Base-by-base conservation (phyloP, 2,329 filamentous ascomycete genomes). In the Nigrospora oryzae region DNA sequence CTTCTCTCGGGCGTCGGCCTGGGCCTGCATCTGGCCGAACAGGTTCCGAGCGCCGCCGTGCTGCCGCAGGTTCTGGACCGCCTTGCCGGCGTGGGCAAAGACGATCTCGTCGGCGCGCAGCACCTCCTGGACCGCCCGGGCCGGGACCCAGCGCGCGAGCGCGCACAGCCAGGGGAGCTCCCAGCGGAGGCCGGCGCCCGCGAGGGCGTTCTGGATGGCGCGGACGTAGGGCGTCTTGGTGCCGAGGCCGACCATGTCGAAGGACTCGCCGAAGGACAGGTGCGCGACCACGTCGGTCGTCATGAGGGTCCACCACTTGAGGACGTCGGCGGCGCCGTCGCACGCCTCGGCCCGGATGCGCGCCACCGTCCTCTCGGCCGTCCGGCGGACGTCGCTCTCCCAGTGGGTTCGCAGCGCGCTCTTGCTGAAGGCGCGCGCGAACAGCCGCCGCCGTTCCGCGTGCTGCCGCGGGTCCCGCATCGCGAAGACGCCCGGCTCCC, bases 261-360 rank as follows among this genome's bases (percentile, higher is more conserved):
- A 78, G 1, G 73, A 72, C 23, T 77, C 67, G 0, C 76, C 75
- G 54, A 80, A 80, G 1, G 61, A 67, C 10, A 80, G 54, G 40
- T 76, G 65, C 0, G 68, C 71, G 38, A 79, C 73, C 2, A 77
- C 60, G 53, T 81, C 77, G 0, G 73, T 75, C 0, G 74, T 58
- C 63, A 78, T 68, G 42, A 77, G 74, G 1, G 67, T 54, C 63
- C 66, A 75, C 75, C 75, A 79, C 44, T 76, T 75, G 46, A 68
- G 62, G 0, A 79, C 54, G 47, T 81, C 74, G 0, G 59, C 63
- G 0, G 48, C 58, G 0, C 69, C 72, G 12, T 46, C 23, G 5
- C 14, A 19, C 8, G 44, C 36, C 5, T 42, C 38, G 13, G 15
- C 35, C 19, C 16, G 14, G 36, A 46, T 40, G 14, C 32, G 17